phyloP scores from a whole-genome alignment of 2,329 filamentous ascomycete species.

The Rachicladosporium sp. region DNA sequence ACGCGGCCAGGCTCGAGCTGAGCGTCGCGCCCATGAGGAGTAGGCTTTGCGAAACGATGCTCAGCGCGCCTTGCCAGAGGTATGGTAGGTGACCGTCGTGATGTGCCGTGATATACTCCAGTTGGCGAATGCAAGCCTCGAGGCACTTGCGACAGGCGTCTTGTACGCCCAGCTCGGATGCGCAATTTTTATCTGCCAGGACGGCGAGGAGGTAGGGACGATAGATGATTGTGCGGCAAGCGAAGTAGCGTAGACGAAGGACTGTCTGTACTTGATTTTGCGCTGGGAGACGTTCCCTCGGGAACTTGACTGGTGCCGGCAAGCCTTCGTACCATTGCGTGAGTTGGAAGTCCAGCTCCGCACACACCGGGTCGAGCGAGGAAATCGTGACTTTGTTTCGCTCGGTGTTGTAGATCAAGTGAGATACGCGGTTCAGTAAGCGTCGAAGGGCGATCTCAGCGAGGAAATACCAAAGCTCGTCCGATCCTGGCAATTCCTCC shows the following conservation, averaged over 20 bases:
- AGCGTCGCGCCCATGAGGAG: constrained; percentile 77
- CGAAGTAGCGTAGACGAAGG: constrained; percentile 66
- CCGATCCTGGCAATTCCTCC: constrained; percentile 39
- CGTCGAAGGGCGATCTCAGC: constrained; percentile 70
- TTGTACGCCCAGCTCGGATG: constrained; percentile 58
- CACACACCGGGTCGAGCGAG: constrained; percentile 63
- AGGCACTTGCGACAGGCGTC: constrained; percentile 72
- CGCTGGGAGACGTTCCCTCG: constrained; percentile 55
- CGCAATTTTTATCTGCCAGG: constrained; percentile 61
- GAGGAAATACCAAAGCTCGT: constrained; percentile 77
- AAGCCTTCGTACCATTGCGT: constrained; percentile 76
- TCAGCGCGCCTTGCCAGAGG: constrained; percentile 73
- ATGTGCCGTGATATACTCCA: constrained; percentile 67
- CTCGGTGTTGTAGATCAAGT: constrained; percentile 35
- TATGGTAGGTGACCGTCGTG: constrained; percentile 77
- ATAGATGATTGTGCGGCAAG: constrained; percentile 77
- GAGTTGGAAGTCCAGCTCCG: constrained; percentile 69
- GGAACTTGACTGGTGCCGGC: constrained; percentile 63
- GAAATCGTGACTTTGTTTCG: constrained; percentile 66
- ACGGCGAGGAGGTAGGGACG: constrained; percentile 72
- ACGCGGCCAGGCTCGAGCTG: constrained; percentile 57
- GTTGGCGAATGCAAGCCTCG: constrained; percentile 65
- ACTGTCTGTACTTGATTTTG: constrained; percentile 73
- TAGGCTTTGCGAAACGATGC: constrained; percentile 69
- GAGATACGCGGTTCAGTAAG: constrained; percentile 39